Evolutionary conservation across 1,284 basidiomycete species (phyloP).

Genomic region (Leccinum pachyderme): DNA sequence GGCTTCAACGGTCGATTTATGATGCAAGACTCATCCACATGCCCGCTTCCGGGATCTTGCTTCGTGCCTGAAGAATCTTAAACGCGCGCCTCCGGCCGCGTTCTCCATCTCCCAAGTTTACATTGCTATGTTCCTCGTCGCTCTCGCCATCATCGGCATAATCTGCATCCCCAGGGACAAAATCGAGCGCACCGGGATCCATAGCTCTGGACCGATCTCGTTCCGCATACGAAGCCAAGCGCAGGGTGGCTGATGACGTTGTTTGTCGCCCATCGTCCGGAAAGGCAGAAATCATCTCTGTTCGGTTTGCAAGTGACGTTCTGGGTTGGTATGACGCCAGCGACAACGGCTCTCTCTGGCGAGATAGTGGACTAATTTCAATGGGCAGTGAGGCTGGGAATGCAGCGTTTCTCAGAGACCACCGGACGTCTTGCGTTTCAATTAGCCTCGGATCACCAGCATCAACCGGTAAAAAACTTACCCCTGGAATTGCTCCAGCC

Average conservation of each 20-base stretch:
- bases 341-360: slow-evolving; percentile 38
- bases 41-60: slow-evolving; percentile 57
- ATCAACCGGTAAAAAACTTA: slow-evolving; percentile 14
- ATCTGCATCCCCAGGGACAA: slow-evolving; percentile 44
- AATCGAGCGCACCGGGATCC: slow-evolving; percentile 69
- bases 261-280: slow-evolving; percentile 18
- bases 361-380: slow-evolving; percentile 46
- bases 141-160: slow-evolving; percentile 42
- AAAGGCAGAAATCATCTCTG: slow-evolving; percentile 26
- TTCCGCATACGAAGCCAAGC: slow-evolving; percentile 62
- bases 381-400: slow-evolving; percentile 60
- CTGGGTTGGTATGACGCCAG: slow-evolving; percentile 57
- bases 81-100: slow-evolving; percentile 58
- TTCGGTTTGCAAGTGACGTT: slow-evolving; percentile 41
- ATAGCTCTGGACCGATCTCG: slow-evolving; percentile 60
- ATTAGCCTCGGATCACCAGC: slow-evolving; percentile 5
- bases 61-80: slow-evolving; percentile 64
- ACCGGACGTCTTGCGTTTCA: slow-evolving; percentile 20
- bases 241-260: slow-evolving; percentile 47
- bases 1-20: slow-evolving; percentile 15
- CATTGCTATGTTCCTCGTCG: slow-evolving; percentile 29
- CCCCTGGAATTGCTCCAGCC: slow-evolving; percentile 26
- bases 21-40: slow-evolving; percentile 80
- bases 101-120: slow-evolving; percentile 31
- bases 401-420: slow-evolving; percentile 26